Conservation (phyloP, 257 asterid genomes). For the Apocynum venetum region DNA sequence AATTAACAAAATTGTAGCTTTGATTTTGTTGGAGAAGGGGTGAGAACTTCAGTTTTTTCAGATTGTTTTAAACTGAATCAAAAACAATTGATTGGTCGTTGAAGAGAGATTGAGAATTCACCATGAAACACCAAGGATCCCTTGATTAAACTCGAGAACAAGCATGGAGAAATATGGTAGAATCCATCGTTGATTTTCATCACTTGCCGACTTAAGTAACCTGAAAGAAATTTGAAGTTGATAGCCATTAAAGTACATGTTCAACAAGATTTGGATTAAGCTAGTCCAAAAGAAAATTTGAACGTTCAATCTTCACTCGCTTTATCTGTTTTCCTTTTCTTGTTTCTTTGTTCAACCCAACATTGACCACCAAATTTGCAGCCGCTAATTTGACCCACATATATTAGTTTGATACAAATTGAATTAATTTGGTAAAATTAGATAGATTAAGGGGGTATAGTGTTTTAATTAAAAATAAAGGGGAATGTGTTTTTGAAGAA, state of each 20-base stretch:
- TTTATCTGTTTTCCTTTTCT: constrained; percentile 29
- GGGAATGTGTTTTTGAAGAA: too few species aligned
- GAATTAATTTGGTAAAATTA: too few species aligned
- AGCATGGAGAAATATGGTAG: constrained; percentile 57
- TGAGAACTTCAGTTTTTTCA: constrained; percentile 43
- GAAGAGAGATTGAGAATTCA: constrained; percentile 34
- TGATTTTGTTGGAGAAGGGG: constrained; percentile 19
- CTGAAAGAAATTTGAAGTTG: constrained; percentile 59
- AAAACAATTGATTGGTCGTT: constrained; percentile 30
- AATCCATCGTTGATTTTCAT: constrained; percentile 63
- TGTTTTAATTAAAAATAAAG: too few species aligned
- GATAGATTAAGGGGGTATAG: too few species aligned
- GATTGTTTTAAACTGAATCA: constrained; percentile 53
- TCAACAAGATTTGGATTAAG: constrained; percentile 88
- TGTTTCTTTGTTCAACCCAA: constrained; percentile 2
- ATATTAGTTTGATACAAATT: too few species aligned
- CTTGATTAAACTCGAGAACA: constrained; percentile 56
- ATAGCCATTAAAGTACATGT: constrained; percentile 71
- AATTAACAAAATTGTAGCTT: constrained; percentile 16
- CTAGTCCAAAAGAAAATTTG: constrained; percentile 41
- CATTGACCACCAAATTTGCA: neutral
- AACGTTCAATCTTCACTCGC: constrained; percentile 14
- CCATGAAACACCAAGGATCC: constrained; percentile 80
- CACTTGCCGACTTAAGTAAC: constrained; percentile 61
- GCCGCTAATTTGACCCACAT: too few species aligned